These are phyloP conservation scores for Rhododendron vialii DNA, from an alignment of 148 eudicot species.

Conservation along the genomic window DNA sequence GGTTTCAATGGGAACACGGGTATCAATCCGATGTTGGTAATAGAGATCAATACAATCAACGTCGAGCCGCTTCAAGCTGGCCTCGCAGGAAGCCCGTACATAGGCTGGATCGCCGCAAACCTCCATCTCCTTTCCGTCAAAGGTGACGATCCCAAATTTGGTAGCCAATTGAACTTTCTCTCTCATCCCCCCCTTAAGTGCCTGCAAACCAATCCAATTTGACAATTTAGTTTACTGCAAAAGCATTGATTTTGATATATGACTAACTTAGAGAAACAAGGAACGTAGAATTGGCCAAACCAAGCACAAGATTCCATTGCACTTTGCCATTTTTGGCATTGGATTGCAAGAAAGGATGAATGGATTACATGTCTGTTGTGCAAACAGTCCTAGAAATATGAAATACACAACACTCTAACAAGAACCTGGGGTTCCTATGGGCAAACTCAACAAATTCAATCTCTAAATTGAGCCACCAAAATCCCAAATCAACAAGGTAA, in stretches of 20 bases:
- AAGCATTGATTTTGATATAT: background rate
- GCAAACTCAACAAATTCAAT: background rate
- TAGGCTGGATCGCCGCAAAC: conserved; percentile 11
- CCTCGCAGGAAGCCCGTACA: conserved; percentile 12
- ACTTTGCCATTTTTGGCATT: background rate
- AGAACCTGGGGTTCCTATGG: background rate
- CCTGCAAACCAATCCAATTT: background rate
- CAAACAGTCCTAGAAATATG: background rate
- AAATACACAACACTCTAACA: background rate
- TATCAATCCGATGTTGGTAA: conserved; percentile 11
- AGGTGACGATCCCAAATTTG: background rate
- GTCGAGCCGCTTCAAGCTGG: conserved; percentile 15
- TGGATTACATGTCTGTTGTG: background rate
- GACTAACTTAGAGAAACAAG: background rate
- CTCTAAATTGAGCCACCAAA: background rate
- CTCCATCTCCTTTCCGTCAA: background rate
- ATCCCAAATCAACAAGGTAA: background rate
- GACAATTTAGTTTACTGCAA: background rate
- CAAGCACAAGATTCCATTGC: background rate
- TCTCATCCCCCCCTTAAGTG: conserved; percentile 14
- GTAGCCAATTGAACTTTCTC: conserved; percentile 11
- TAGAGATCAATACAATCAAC: conserved; percentile 5
- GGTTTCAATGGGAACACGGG: conserved; percentile 14
- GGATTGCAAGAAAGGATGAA: background rate
- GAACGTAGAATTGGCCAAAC: background rate